A percentile compares a stretch with the other conserved stretches of the same genome.
Evolutionary conservation across 2,329 filamentous ascomycete genomes (phyloP).

Genomic region (Penicillium verrucosum): DNA sequence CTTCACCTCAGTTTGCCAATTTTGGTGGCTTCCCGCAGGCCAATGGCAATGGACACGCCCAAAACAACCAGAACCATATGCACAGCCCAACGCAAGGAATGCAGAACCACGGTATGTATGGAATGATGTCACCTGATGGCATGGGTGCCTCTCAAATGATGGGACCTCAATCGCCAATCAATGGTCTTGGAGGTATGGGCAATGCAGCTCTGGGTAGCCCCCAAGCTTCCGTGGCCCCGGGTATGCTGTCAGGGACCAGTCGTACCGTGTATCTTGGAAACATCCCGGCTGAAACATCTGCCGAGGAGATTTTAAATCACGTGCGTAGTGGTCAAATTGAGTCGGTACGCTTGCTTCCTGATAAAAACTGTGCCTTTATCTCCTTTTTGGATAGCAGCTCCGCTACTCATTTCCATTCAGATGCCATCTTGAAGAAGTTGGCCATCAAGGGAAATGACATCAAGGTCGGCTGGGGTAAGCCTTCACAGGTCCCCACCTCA

Average conservation of each 20-base stretch:
- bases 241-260: conserved; percentile 83
- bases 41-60: conserved; percentile 52
- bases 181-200: conserved; percentile 64
- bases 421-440: conserved; percentile 99
- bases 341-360: conserved; percentile 91
- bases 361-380: conserved; percentile 99
- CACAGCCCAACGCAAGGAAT: conserved; percentile 72
- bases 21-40: conserved; percentile 72
- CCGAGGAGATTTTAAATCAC: conserved; percentile 94
- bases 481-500: conserved; percentile 94
- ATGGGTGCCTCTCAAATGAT: conserved; percentile 77
- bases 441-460: conserved; percentile 98
- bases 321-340: conserved; percentile 97
- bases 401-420: conserved; percentile 97
- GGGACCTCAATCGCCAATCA: conserved; percentile 83
- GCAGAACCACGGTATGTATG: conserved; percentile 70
- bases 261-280: conserved; percentile 96
- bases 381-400: conserved; percentile 97
- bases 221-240: conserved; percentile 72
- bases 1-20: conserved; percentile 86
- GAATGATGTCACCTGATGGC: conserved; percentile 79
- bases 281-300: conserved; percentile 94
- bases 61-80: conserved; percentile 59
- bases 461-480: conserved; percentile 99
- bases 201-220: conserved; percentile 61